These are phyloP conservation scores for Candida montana DNA, from an alignment of 805 yeast genomes.

Conservation along the genomic window DNA sequence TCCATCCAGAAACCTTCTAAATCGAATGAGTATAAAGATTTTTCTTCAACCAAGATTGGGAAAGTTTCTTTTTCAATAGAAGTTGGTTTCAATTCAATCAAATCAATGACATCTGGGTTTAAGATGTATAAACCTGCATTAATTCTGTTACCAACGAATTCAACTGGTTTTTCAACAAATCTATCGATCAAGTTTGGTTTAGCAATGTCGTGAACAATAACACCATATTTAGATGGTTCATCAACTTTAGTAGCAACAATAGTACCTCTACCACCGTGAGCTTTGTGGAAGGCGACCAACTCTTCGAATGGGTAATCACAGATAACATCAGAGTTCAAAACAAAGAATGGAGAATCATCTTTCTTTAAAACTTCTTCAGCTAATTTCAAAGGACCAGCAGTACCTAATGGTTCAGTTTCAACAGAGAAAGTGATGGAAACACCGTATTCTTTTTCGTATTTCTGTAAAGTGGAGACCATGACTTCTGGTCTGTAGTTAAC, in stretches of 20 bases:
- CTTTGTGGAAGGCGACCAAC: conserved; percentile 85
- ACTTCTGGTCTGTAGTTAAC: conserved; percentile 99
- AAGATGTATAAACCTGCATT: conserved; percentile 98
- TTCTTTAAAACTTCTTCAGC: conserved; percentile 92
- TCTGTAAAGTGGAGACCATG: conserved; percentile 91
- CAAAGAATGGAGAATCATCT: conserved; percentile 96
- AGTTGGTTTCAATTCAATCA: conserved; percentile 97
- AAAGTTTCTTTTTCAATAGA: conserved; percentile 99
- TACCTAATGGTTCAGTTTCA: conserved; percentile 98
- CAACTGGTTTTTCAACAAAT: conserved; percentile 98
- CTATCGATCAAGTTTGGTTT: conserved; percentile 95
- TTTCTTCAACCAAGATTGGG: conserved; percentile 91
- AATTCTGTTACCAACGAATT: conserved; percentile 99
- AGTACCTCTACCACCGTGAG: conserved; percentile 97
- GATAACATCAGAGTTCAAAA: conserved; percentile 95
- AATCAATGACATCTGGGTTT: conserved; percentile 95
- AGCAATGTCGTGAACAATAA: conserved; percentile 94
- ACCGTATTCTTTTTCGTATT: conserved; percentile 93
- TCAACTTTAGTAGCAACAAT: conserved; percentile 99
- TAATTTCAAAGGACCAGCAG: conserved; percentile 98
- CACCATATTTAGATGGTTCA: conserved; percentile 99
- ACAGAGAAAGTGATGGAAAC: conserved; percentile 94
- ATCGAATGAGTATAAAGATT: conserved; percentile 88
- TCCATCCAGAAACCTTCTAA: conserved; percentile 99
- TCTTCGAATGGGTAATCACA: conserved; percentile 97